Evolutionary conservation across 208 protist genomes (phyloP), one percentile per base, ranked within the genome.

Genomic region (Acanthamoeba divionensis): DNA sequence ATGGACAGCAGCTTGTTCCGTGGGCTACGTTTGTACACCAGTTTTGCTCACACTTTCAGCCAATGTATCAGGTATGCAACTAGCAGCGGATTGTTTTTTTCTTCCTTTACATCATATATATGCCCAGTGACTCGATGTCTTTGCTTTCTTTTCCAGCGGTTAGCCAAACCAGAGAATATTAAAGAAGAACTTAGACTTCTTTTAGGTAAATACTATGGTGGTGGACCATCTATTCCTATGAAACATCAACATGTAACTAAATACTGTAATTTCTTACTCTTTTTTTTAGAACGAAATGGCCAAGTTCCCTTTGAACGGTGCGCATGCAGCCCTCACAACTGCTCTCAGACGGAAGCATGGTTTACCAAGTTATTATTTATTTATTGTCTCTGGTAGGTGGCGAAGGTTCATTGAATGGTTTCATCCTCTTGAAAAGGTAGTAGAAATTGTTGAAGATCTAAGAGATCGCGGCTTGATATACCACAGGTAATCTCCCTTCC

Each of bases 21-120:
- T 82, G 71, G 71, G 45, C 9, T 24, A 36, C 31, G n/a, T 82
- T 82, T 33, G 45, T 82, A 31, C 33, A 60, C 15, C 18, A 33
- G n/a, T 82, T 82, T 50, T 60, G 47, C 71, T 13, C 36, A n/a
- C 71, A 82, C 71, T 82, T 82, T 50, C 36, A 57, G n/a, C 71
- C 71, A n/a, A 48, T 33, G 47, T 82, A 82, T 50, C 36, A 44
- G 65, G 65, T 73, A 26, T 41, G 0, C 29, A 5, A 9, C 9
- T 10, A 29, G n/a, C n/a, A n/a, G n/a, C n/a, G n/a, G n/a, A n/a
- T n/a, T n/a, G n/a, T n/a, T n/a, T n/a, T n/a, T n/a, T n/a, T n/a
- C n/a, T 8, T 41, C 63, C 13, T 18, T 21, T 18, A 8, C 33
- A 1, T 26, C 63, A 29, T 71, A 18, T 8, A 12, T 9, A 18